phyloP scores from a whole-genome alignment of 164 flowering plant species.

The Chimonanthus praecox region DNA sequence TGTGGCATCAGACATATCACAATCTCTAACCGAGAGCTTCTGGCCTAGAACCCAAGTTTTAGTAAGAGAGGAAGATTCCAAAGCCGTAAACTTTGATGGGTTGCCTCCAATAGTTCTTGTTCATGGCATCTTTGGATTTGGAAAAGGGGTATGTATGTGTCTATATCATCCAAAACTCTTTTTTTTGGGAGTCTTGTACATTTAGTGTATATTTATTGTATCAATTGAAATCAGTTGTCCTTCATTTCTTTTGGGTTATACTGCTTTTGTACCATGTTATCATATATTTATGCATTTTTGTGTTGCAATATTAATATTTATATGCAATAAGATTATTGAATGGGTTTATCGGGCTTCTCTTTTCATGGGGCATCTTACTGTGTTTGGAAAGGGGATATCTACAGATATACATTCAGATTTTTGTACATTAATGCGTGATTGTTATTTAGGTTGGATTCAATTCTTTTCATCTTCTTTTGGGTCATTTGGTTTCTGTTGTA shows the following conservation, averaged over 20 bases:
- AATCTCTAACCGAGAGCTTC: constrained; percentile 41
- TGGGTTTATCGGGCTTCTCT: background rate
- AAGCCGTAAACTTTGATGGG: constrained; percentile 12
- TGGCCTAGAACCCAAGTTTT: constrained; percentile 23
- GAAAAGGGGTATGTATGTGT: constrained; percentile 68
- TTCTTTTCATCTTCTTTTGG: background rate
- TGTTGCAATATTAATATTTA: background rate
- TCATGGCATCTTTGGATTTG: constrained; percentile 98
- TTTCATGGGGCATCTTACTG: background rate
- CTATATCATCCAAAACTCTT: background rate
- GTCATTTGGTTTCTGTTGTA: background rate
- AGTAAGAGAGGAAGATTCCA: constrained; percentile 8
- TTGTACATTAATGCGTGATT: too few relatives aligned
- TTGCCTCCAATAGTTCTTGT: constrained; percentile 90
- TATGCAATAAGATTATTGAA: background rate
- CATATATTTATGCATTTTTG: background rate
- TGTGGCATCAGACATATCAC: constrained; percentile 77
- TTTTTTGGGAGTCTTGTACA: background rate
- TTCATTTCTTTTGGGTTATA: background rate
- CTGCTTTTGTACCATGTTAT: background rate
- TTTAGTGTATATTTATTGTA: background rate
- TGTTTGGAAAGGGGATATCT: too few relatives aligned
- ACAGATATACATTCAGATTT: too few relatives aligned
- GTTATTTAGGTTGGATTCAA: too few relatives aligned
- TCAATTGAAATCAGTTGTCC: background rate